Conservation (phyloP, 176 grass and related monocot species). For the Bonia amplexicaulis region DNA sequence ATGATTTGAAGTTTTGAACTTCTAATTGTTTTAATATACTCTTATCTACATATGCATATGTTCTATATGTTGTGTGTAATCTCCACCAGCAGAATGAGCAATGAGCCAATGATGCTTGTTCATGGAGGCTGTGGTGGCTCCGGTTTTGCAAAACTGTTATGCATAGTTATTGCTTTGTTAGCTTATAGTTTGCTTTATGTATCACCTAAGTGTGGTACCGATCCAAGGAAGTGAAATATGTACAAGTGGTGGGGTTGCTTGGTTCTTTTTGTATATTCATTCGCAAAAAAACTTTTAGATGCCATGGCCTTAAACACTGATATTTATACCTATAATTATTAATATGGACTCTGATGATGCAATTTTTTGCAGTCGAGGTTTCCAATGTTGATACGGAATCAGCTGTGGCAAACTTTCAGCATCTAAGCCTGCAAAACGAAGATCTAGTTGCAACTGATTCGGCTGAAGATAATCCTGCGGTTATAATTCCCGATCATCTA, state of each 20-base stretch:
- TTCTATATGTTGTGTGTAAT: neutral
- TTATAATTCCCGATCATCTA: conserved; percentile 93
- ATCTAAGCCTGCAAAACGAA: conserved; percentile 72
- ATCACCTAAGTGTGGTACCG: neutral
- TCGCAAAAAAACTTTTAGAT: neutral
- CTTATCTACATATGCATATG: neutral
- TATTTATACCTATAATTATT: conserved; percentile 2
- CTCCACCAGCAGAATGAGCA: neutral
- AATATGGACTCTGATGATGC: neutral
- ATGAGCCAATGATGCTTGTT: conserved; percentile 6
- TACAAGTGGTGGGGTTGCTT: neutral
- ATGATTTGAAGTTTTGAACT: neutral
- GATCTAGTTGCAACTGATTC: conserved; percentile 45
- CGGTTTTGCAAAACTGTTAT: conserved; percentile 4
- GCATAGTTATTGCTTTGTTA: neutral
- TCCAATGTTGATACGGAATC: conserved; percentile 44
- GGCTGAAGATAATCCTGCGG: conserved; percentile 70
- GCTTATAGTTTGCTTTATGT: neutral
- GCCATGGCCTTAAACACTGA: neutral
- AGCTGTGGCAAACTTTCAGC: conserved; percentile 50
- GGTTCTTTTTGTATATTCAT: neutral
- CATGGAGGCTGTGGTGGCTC: neutral
- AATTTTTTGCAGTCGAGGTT: conserved; percentile 43
- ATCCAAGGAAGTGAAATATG: neutral
- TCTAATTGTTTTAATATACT: neutral